Base-by-base conservation (phyloP, 139 green algal genomes). In the Chara braunii region DNA sequence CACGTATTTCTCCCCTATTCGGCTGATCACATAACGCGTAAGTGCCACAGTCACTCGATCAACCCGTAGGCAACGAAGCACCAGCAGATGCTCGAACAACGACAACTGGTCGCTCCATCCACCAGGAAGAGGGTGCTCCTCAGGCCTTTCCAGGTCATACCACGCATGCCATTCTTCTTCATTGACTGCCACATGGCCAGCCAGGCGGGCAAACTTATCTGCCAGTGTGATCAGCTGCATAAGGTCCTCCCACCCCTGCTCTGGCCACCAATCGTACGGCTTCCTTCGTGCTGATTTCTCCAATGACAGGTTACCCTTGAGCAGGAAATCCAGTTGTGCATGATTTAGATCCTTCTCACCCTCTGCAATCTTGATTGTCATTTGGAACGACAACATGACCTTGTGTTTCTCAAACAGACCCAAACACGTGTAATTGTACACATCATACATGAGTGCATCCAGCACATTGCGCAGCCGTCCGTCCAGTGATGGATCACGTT, bases 241-340 rank as follows among this genome's bases (percentile, higher is more conserved):
- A 18, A 93, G 68, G 78, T 95, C 88, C 72, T 93, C 81, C 86
- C 86, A 95, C 43, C 86, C 86, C 43, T 83, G 70, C 28, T 87
- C 84, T 26, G 85, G 82, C 26, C 88, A 69, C 84, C 85, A 94
- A 6, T 84, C 77, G 35, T 80, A 77, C 0, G 85, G 83, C 74
- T 85, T 85, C 24, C 54, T 60, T 14, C 62, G 72, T 34, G 58
- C 35, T 23, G 44, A 58, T 68, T 87, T 87, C 59, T 93, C 86
- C 40, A 93, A 62, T 14, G 64, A 75, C 11, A 91, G 76, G 60
- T 93, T 92, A 56, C 88, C 88, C 71, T 92, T 93, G 43, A 91
- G 65, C 76, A 95, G 93, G 72, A 95, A 95, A 64, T 92, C 82
- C 4, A 95, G 73, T 33, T 87, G 64, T 48, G 79, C 40, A n/a